Percentiles rank a stretch among this genome's conserved stretches.
Evolutionary conservation across 2,329 filamentous ascomycete genomes (phyloP).

Genomic region (Ophiostoma tasmaniense): DNA sequence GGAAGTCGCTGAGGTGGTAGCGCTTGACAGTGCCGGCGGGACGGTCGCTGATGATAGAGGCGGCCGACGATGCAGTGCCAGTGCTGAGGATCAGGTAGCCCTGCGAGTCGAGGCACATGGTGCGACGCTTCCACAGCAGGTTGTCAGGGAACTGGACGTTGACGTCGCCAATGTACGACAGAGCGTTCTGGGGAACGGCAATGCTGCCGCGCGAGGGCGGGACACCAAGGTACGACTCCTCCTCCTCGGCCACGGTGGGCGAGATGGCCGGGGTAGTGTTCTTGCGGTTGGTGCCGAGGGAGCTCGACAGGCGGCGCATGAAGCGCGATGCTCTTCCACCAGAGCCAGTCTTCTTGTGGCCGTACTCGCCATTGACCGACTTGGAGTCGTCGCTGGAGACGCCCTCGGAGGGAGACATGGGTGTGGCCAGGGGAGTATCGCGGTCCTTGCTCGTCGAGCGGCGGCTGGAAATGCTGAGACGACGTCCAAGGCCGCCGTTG

Average conservation of each 20-base stretch:
- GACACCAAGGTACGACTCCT: constrained; percentile 25
- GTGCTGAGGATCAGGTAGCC: constrained; percentile 76
- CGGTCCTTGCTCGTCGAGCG: constrained; percentile 42
- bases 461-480: constrained; percentile 56
- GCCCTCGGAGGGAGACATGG: constrained; percentile 37
- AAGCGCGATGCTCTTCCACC: constrained; percentile 42
- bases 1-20: constrained; percentile 81
- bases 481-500: constrained; percentile 46
- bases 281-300: constrained; percentile 42
- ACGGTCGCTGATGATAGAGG: constrained; percentile 38
- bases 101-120: constrained; percentile 72
- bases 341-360: constrained; percentile 31
- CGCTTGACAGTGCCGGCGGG: constrained; percentile 51
- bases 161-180: constrained; percentile 73
- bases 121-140: constrained; percentile 89
- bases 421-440: constrained; percentile 22
- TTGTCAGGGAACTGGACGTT: constrained; percentile 97
- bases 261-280: constrained; percentile 38
- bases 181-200: constrained; percentile 33
- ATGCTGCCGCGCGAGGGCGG: constrained; percentile 14
- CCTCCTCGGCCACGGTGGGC: constrained; percentile 44
- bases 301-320: constrained; percentile 50
- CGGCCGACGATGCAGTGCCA: constrained; percentile 40
- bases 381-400: constrained; percentile 37
- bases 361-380: neutral